These are phyloP conservation scores for Alternaria panax DNA, from an alignment of 2,329 filamentous ascomycete genomes.

Conservation along the genomic window DNA sequence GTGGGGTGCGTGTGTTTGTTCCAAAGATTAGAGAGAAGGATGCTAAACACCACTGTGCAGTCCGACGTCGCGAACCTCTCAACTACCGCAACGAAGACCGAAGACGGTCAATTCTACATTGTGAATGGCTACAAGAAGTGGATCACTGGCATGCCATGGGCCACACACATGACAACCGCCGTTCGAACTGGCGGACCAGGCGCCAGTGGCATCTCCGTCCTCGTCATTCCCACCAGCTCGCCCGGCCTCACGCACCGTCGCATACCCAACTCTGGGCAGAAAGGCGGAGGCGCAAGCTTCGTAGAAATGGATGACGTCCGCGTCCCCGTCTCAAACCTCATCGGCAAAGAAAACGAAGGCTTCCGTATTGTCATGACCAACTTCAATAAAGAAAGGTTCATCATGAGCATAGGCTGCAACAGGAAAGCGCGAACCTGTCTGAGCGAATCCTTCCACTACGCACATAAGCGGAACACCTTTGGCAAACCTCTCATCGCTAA, in stretches of 20 bases:
- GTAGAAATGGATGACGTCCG: conserved; percentile 64
- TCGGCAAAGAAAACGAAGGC: conserved; percentile 63
- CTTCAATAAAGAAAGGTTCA: conserved; percentile 63
- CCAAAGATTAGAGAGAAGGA: background rate
- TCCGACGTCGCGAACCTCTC: conserved; percentile 71
- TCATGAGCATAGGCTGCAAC: conserved; percentile 64
- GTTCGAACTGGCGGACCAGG: conserved; percentile 66
- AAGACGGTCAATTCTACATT: conserved; percentile 74
- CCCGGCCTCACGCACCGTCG: conserved; percentile 61
- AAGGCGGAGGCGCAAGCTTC: conserved; percentile 67
- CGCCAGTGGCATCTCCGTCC: conserved; percentile 62
- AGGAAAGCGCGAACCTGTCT: conserved; percentile 65
- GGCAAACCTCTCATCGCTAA: conserved; percentile 65
- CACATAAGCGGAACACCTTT: conserved; percentile 63
- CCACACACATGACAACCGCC: conserved; percentile 68
- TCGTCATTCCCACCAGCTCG: conserved; percentile 62
- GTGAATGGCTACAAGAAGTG: conserved; percentile 74
- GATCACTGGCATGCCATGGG: conserved; percentile 70
- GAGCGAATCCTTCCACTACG: conserved; percentile 62
- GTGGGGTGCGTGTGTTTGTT: conserved; percentile 41
- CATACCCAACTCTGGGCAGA: conserved; percentile 72
- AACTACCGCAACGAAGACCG: conserved; percentile 73
- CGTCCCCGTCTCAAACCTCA: conserved; percentile 62
- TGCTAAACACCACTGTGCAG: conserved; percentile 20
- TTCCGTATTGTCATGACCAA: conserved; percentile 67